Evolutionary conservation across 2,329 filamentous ascomycete species (phyloP), one percentile per base, ranked within the genome.

Genomic region (Paecilomyces variotii): DNA sequence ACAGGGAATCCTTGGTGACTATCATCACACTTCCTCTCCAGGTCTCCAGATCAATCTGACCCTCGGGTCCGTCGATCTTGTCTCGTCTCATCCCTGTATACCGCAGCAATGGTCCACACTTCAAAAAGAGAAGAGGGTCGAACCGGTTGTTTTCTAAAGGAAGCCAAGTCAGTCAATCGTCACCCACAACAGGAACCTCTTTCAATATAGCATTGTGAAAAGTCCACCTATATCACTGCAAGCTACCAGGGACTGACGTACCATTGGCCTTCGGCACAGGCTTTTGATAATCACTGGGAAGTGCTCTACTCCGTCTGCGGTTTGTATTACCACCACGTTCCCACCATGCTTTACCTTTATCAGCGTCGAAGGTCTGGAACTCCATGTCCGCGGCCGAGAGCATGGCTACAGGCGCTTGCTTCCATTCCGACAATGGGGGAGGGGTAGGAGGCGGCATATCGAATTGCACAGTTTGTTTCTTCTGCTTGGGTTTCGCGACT

Each of bases 21-120:
- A 99, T 96, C 90, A 99, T 91, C 59, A 97, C 82, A 60, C 86
- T 95, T 4, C 94, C 94, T 71, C 92, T 85, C 94, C 94, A 99
- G 24, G 93, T 86, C 66, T 96, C 90, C 56, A 85, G 83, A 51
- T 90, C 86, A 30, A 71, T 65, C 10, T 68, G 64, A 0, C 72
- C 72, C 55, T 70, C 67, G 14, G 70, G 65, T n/a, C 68, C 64
- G 59, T 72, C 63, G 56, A 71, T 66, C 52, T 63, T 65, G 62
- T 74, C 65, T 68, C 67, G 79, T 78, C 74, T 96, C 84, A 96
- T 85, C 24, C 95, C 94, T 57, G 88, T 93, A 72, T 96, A 99
- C 60, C 94, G 86, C 62, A 99, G 78, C 25, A 99, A 78, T 4
- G 94, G 94, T 0, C 94, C 94, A 68, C 93, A 96, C 73, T 91